Conservation (phyloP, 1,284 basidiomycete species). For the Farysia itapuensis region DNA sequence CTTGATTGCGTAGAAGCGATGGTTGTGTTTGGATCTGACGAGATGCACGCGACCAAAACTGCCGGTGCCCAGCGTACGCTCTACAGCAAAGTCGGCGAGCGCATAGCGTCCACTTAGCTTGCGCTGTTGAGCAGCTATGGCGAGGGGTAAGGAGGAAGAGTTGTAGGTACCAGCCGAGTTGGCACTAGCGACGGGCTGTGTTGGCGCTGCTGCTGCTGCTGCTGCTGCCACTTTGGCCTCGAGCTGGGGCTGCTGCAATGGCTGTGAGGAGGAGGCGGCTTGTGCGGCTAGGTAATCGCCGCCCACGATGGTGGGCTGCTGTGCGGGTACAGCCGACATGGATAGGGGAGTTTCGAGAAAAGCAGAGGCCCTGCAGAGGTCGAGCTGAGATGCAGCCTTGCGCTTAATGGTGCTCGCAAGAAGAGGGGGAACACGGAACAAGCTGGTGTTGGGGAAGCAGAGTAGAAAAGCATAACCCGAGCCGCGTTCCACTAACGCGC, state of each 20-base stretch:
- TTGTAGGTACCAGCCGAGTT: constrained; percentile 35
- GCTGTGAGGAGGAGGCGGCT: constrained; percentile 1
- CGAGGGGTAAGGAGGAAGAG: constrained; percentile 26
- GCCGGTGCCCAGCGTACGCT: constrained; percentile 56
- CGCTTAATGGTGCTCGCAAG: too few species aligned
- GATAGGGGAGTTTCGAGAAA: too few species aligned
- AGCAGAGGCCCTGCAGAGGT: too few species aligned
- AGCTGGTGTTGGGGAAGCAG: too few species aligned
- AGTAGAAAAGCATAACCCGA: too few species aligned
- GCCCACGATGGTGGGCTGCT: too few species aligned
- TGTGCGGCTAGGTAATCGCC: too few species aligned
- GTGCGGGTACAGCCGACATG: too few species aligned
- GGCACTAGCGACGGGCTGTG: constrained; percentile 15
- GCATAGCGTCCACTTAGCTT: constrained; percentile 57
- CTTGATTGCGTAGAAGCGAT: constrained; percentile 59
- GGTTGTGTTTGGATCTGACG: constrained; percentile 52
- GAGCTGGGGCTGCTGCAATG: constrained; percentile 2
- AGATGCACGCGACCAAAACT: constrained; percentile 58
- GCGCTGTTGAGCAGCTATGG: constrained; percentile 37
- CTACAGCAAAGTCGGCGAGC: constrained; percentile 51
- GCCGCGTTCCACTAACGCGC: too few species aligned
- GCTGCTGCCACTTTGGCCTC: neutral
- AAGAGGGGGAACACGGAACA: too few species aligned
- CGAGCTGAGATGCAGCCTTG: too few species aligned
- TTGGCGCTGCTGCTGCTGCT: constrained; percentile 1